Evolutionary conservation across 2,329 filamentous ascomycete species (phyloP), one percentile per base, ranked within the genome.

Genomic region (Aspergillus felis): DNA sequence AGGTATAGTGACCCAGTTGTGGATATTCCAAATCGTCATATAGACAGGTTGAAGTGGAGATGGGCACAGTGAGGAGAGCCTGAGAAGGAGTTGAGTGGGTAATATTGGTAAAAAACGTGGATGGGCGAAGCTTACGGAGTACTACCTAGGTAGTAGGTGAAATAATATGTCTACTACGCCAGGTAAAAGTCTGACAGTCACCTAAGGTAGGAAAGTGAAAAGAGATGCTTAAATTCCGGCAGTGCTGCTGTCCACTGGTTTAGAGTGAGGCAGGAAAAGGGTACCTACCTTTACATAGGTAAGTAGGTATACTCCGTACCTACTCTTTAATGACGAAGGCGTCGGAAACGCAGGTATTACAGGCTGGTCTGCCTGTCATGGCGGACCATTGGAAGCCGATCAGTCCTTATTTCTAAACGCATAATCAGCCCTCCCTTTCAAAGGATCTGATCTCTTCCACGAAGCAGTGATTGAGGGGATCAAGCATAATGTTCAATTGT

Each of bases 41-140:
- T 61, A 64, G 61, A 60, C 53, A 44, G 51, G 32, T 42, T 62
- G 61, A 60, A 64, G 68, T 72, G 70, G 68, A 70, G 67, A 69
- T 65, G 62, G 62, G 56, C 53, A 67, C 60, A 59, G 52, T 51
- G 58, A 55, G 57, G 55, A 56, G 46, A 57, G 56, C 54, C 35
- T 50, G n/a, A 27, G 38, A 41, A 35, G 29, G 27, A 32, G 35
- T 22, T 55, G 58, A 62, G 62, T 58, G 56, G 55, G 57, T 63
- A 63, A 35, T 51, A 41, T 51, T 51, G 29, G 50, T 41, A 64
- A 58, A 63, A 63, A 65, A 57, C 58, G 47, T 53, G 58, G 60
- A 62, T 44, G 54, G 42, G 54, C 24, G 50, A 56, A 57, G 55
- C 59, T 62, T 60, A 63, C 50, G 12, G 32, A 14, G 32, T 24